Evolutionary conservation across 208 protist species (phyloP), one percentile per base, ranked within the genome.

Genomic region (Lotmaria passim): DNA sequence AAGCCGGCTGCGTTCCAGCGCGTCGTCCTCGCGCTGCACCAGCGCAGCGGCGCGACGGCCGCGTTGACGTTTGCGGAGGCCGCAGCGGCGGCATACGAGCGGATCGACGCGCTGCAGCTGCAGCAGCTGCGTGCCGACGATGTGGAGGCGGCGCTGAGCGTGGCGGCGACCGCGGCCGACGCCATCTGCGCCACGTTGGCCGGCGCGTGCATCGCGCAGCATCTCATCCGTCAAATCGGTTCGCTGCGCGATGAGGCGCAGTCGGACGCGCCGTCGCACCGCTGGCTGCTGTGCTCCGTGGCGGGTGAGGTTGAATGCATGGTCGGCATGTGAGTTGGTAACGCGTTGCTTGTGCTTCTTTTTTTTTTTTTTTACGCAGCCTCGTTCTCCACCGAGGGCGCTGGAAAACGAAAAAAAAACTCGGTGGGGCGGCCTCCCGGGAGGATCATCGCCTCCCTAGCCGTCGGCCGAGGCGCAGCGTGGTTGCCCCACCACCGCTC

Each of bases 201-300:
- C 19, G 83, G 83, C 36, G 80, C 83, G 56, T 72, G 66, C 30
- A 46, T 84, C 19, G 79, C 83, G 44, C 80, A 86, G 72, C 68
- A 84, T 41, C 34, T 89, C 44, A 79, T 86, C 7, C 75, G 57
- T 10, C 68, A 75, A 34, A 63, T 66, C 19, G 68, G 68, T 36
- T 58, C 63, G 4, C 23, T 65, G 30, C 8, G 14, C 19, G 41
- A 73, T 30, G 15, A 7, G 50, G 15, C 23, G 28, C 26, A 6
- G 38, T 39, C 28, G 23, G 68, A 50, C 33, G 33, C 48, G 33
- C 62, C 63, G 70, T 43, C 65, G 21, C 47, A 67, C 43, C 74
- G 69, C 30, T 73, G 71, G 69, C 52, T 77, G 38, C 24, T 63
- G 8, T 66, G 74, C 47, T 33, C n/a, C 3, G 48, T 44, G 19